Conservation (phyloP, 352 stramenopile species). For the Phytopythium chamaehyphon region DNA sequence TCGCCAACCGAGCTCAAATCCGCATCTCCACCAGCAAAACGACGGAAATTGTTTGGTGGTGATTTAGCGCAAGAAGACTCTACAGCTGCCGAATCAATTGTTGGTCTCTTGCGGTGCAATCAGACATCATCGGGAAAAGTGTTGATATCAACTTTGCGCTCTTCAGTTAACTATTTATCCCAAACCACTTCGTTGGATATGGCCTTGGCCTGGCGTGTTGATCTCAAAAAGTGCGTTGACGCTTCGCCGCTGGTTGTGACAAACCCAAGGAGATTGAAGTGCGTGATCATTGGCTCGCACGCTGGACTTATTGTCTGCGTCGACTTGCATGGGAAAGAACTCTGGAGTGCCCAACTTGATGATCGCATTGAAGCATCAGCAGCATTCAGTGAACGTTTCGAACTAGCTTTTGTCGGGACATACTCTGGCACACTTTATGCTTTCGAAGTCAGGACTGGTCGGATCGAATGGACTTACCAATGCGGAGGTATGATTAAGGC, state of each 20-base stretch:
- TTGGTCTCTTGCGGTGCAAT: not conserved
- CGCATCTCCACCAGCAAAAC: not conserved
- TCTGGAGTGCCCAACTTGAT: conserved; percentile 44
- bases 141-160: not conserved
- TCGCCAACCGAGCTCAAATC: not conserved
- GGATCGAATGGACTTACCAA: conserved; percentile 27
- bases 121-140: not conserved
- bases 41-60: not conserved
- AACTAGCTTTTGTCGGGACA: conserved; percentile 43
- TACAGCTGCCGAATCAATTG: not conserved
- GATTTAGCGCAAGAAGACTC: not conserved
- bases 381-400: conserved; percentile 21
- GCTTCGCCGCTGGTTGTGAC: conserved; percentile 49
- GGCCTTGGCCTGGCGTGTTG: conserved; percentile 18
- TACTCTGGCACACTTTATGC: conserved; percentile 50
- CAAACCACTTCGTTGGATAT: conserved; percentile 4
- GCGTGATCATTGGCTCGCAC: conserved; percentile 47
- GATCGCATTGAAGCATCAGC: conserved; percentile 56
- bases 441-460: conserved; percentile 27
- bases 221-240: conserved; percentile 62
- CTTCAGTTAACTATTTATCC: not conserved
- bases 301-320: conserved; percentile 38
- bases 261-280: conserved; percentile 9
- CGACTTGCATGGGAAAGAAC: conserved; percentile 20
- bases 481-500: conserved; percentile 45